Evolutionary conservation across 2,329 filamentous ascomycete genomes (phyloP).

Genomic region (Aspergillus tubingensis): DNA sequence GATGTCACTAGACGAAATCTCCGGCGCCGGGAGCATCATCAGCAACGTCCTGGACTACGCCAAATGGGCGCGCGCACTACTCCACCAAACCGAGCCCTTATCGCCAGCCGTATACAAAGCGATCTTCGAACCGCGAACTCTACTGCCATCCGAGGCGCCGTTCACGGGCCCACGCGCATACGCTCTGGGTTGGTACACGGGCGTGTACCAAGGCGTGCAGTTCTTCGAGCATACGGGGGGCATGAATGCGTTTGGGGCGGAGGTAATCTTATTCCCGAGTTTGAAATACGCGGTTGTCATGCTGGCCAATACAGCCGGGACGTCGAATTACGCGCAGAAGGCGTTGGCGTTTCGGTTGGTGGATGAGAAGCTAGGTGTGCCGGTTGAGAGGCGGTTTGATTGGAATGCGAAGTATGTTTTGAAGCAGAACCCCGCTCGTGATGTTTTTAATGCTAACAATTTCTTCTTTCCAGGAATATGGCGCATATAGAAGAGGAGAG

Average conservation of each 20-base stretch:
- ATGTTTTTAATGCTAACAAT: background rate
- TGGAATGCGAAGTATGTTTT: slow-evolving; percentile 26
- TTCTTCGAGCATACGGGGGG: slow-evolving; percentile 48
- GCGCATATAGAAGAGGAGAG: background rate
- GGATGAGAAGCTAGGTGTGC: slow-evolving; percentile 43
- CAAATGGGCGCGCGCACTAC: slow-evolving; percentile 54
- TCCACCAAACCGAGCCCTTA: slow-evolving; percentile 43
- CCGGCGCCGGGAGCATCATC: slow-evolving; percentile 26
- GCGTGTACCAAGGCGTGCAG: slow-evolving; percentile 31
- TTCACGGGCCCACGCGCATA: slow-evolving; percentile 13
- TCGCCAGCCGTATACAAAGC: background rate
- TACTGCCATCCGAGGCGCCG: background rate
- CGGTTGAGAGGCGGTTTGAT: slow-evolving; percentile 38
- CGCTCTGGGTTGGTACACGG: slow-evolving; percentile 23
- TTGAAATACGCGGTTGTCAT: slow-evolving; percentile 47
- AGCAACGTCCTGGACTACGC: slow-evolving; percentile 45
- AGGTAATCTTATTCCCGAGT: slow-evolving; percentile 49
- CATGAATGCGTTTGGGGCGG: slow-evolving; percentile 47
- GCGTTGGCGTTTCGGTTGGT: slow-evolving; percentile 37
- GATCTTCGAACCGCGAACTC: background rate
- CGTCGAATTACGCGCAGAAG: slow-evolving; percentile 39
- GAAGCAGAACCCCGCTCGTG: rapidly evolving
- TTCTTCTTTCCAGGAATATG: background rate
- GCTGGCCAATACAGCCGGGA: slow-evolving; percentile 49
- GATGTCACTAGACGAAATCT: background rate